These are phyloP conservation scores for Piper betle DNA, from an alignment of 164 flowering plant species.

Conservation along the genomic window DNA sequence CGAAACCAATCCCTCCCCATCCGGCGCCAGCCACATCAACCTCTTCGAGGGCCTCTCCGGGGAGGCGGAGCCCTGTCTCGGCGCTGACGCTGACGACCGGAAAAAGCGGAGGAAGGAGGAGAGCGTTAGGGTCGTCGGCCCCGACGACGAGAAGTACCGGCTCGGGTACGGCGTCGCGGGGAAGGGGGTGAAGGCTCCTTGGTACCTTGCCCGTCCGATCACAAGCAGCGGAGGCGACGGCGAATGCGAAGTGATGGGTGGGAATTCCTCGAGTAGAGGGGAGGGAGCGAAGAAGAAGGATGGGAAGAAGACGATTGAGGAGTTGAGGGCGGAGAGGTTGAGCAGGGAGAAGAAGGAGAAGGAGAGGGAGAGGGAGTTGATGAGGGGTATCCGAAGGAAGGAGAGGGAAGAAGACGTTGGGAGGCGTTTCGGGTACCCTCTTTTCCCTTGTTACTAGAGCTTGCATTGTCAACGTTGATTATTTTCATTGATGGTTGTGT, in stretches of 20 bases:
- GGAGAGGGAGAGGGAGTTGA: constrained; percentile 37
- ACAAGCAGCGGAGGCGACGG: constrained; percentile 7
- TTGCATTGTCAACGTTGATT: not conserved
- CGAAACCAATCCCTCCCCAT: not conserved
- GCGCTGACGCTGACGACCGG: not conserved
- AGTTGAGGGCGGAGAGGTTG: constrained; percentile 77
- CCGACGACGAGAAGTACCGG: constrained; percentile 88
- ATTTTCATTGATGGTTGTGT: not conserved
- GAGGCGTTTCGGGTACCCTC: not conserved
- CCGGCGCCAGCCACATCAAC: constrained; percentile 48
- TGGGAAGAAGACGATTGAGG: constrained; percentile 43
- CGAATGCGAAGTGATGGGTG: constrained; percentile 7
- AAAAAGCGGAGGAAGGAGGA: constrained; percentile 37
- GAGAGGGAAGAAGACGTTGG: not conserved
- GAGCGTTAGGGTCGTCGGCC: constrained; percentile 37
- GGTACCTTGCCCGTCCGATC: constrained; percentile 53
- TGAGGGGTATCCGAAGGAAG: not conserved
- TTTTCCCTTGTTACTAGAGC: not conserved
- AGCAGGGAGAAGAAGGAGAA: constrained; percentile 70
- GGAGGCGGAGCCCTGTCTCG: constrained; percentile 5
- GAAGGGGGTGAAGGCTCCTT: constrained; percentile 82
- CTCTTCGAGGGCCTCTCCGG: constrained; percentile 73
- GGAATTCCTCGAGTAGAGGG: constrained; percentile 9
- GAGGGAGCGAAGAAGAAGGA: constrained; percentile 9
- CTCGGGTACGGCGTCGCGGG: constrained; percentile 92